Conservation (phyloP, 2,329 filamentous ascomycete species). For the Aspergillus novoparasiticus region DNA sequence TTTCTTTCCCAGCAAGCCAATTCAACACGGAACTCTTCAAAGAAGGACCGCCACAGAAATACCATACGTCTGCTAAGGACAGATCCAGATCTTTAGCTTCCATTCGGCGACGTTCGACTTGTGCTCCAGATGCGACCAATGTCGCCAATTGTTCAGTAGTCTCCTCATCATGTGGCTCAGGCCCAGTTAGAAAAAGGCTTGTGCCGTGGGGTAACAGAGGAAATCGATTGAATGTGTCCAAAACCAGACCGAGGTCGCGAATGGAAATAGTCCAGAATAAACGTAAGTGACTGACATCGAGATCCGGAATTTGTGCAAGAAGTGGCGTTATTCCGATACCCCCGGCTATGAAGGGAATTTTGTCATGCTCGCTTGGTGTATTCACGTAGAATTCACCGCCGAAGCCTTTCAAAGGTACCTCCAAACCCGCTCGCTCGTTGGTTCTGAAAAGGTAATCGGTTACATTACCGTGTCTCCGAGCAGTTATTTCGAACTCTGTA, state of each 20-base stretch:
- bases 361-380: slow-evolving; percentile 27
- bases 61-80: slow-evolving; percentile 53
- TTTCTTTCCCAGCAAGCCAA: slow-evolving; percentile 59
- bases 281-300: slow-evolving; percentile 52
- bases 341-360: slow-evolving; percentile 68
- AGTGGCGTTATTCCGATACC: slow-evolving; percentile 84
- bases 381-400: slow-evolving; percentile 64
- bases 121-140: slow-evolving; percentile 29
- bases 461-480: slow-evolving; percentile 67
- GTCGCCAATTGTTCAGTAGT: slow-evolving; percentile 49
- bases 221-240: slow-evolving; percentile 59
- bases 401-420: slow-evolving; percentile 71
- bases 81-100: slow-evolving; percentile 48
- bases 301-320: slow-evolving; percentile 65
- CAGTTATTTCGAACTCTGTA: slow-evolving; percentile 70
- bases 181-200: slow-evolving; percentile 67
- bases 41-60: slow-evolving; percentile 58
- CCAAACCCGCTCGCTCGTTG: slow-evolving; percentile 56
- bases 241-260: slow-evolving; percentile 64
- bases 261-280: slow-evolving; percentile 70
- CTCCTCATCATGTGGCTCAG: slow-evolving; percentile 25
- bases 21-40: slow-evolving; percentile 53
- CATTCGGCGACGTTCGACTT: slow-evolving; percentile 51
- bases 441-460: slow-evolving; percentile 67
- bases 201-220: slow-evolving; percentile 56